These are phyloP conservation scores for Ramaria rubella DNA, from an alignment of 768 basidiomycete species.

Conservation along the genomic window DNA sequence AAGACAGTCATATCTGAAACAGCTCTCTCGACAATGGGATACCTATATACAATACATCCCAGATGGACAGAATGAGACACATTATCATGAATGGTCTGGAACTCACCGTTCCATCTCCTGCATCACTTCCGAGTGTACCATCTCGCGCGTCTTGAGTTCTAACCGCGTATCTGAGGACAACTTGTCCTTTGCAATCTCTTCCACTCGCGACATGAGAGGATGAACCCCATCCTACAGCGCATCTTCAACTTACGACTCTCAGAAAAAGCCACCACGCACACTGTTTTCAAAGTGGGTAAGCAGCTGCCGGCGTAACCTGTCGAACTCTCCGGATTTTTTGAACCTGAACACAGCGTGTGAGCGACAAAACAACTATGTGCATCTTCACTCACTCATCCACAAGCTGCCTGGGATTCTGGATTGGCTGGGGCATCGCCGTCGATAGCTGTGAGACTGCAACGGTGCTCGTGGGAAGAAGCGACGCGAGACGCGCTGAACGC, in stretches of 20 bases:
- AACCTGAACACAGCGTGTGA: conserved; percentile 38
- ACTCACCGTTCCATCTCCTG: conserved; percentile 65
- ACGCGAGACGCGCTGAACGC: not conserved
- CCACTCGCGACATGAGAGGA: conserved; percentile 51
- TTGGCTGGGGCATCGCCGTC: not conserved
- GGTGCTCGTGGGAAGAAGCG: not conserved
- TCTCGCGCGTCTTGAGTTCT: conserved; percentile 44
- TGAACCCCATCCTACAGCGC: conserved; percentile 40
- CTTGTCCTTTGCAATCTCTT: conserved; percentile 54
- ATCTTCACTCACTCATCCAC: conserved; percentile 49
- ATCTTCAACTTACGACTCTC: not conserved
- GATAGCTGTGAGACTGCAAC: not conserved
- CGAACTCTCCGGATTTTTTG: conserved; percentile 76
- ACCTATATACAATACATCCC: conserved; percentile 37
- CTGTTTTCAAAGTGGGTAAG: conserved; percentile 54
- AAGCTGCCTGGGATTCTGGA: conserved; percentile 52
- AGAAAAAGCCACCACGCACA: conserved; percentile 33
- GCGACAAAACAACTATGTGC: not conserved
- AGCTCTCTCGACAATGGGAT: conserved; percentile 60
- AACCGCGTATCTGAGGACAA: conserved; percentile 49
- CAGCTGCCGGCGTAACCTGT: conserved; percentile 60
- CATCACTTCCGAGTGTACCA: conserved; percentile 54
- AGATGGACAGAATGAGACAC: not conserved
- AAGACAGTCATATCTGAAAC: conserved; percentile 23
- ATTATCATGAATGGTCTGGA: not conserved